Percentiles rank a stretch among this genome's conserved stretches.
These are phyloP conservation scores for Withania somnifera DNA, from an alignment of 305 asterid genomes.

Conservation along the genomic window DNA sequence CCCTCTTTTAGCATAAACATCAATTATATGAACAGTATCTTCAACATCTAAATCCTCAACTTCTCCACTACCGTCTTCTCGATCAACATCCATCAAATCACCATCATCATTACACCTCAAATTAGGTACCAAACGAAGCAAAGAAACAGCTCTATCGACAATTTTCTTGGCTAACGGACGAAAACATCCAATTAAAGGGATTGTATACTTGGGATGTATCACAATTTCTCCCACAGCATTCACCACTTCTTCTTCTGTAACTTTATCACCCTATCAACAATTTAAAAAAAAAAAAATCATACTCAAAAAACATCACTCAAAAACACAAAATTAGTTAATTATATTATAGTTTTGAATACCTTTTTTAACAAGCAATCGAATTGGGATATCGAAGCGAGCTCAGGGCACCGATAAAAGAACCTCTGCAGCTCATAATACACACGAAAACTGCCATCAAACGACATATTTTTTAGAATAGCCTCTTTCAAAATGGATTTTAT, in stretches of 20 bases:
- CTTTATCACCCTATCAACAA: conserved; percentile 39
- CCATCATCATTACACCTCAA: conserved; percentile 36
- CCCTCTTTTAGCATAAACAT: conserved; percentile 42
- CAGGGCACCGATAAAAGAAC: conserved; percentile 55
- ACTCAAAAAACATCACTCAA: neutral
- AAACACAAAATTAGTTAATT: neutral
- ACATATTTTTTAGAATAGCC: conserved; percentile 21
- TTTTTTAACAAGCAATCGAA: conserved; percentile 39
- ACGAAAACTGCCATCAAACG: conserved; percentile 60
- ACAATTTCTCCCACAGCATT: conserved; percentile 49
- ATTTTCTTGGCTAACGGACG: conserved; percentile 56
- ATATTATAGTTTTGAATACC: conserved; percentile 22
- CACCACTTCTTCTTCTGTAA: conserved; percentile 66
- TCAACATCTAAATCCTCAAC: conserved; percentile 26
- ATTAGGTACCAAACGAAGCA: conserved; percentile 57
- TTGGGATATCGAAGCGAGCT: conserved; percentile 35
- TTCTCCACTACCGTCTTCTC: conserved; percentile 45
- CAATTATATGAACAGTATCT: conserved; percentile 30
- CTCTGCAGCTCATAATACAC: conserved; percentile 47
- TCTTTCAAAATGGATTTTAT: neutral
- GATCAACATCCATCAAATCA: conserved; percentile 25
- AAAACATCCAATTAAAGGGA: conserved; percentile 78
- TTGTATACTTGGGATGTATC: conserved; percentile 74
- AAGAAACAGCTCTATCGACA: conserved; percentile 38
- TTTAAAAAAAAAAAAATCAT: neutral